phyloP scores from a whole-genome alignment of 345 rosid genomes.

The Linum trigynum region DNA sequence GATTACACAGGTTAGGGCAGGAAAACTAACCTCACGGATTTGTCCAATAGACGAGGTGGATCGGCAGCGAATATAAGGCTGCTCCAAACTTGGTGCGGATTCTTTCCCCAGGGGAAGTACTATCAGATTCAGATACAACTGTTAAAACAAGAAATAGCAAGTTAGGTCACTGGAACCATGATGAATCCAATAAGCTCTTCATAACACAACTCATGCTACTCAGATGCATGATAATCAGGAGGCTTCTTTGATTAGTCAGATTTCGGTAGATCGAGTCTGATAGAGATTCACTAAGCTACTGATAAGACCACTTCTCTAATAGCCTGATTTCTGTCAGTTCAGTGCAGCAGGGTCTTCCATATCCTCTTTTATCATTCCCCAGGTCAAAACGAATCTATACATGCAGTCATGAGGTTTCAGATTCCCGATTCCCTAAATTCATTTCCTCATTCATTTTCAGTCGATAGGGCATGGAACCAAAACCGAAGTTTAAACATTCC shows the following conservation, averaged over 20 bases:
- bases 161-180: conserved; percentile 2
- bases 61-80: conserved; percentile 23
- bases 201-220: not conserved
- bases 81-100: conserved; percentile 16
- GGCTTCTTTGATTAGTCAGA: conserved; percentile 2
- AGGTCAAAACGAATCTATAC: not conserved
- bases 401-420: not conserved
- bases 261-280: conserved; percentile 2
- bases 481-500: not conserved
- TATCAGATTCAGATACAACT: conserved; percentile 24
- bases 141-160: conserved; percentile 14
- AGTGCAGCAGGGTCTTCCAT: not conserved
- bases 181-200: not conserved
- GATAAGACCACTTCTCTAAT: not conserved
- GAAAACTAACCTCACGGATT: conserved; percentile 18
- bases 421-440: not conserved
- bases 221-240: not conserved
- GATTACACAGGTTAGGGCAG: not conserved
- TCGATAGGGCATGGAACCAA: not conserved
- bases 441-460: not conserved
- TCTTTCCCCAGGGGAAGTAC: conserved; percentile 14
- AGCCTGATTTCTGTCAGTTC: too few species aligned
- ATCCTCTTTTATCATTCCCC: not conserved
- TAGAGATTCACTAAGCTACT: conserved; percentile 4
- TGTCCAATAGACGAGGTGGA: conserved; percentile 21